Conservation (phyloP, 2,329 filamentous ascomycete genomes). For the Aspergillus vadensis region DNA sequence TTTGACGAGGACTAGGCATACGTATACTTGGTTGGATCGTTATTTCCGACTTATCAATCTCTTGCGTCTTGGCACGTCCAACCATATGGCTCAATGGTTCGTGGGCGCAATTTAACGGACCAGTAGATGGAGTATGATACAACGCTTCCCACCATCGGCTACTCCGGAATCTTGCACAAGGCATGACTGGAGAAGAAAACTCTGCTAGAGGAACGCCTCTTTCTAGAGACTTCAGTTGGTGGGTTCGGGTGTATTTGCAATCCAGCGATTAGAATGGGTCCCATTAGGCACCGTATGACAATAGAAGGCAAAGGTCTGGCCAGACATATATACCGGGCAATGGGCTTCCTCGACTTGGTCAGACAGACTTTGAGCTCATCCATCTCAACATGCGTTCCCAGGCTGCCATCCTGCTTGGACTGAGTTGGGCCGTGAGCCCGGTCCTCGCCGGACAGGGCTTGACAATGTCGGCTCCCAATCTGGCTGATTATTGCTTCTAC, state of each 20-base stretch:
- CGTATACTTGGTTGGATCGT: background rate
- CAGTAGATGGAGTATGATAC: background rate
- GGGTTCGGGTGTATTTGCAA: background rate
- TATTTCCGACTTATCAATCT: slow-evolving; percentile 46
- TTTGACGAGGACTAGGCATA: background rate
- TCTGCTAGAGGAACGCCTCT: background rate
- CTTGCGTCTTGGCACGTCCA: slow-evolving; percentile 46
- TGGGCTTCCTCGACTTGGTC: background rate
- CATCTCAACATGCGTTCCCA: background rate
- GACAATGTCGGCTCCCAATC: background rate
- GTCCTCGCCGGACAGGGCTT: slow-evolving; percentile 1
- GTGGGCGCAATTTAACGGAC: background rate
- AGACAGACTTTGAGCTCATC: background rate
- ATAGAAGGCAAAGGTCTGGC: background rate
- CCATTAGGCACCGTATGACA: background rate
- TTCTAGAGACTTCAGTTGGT: background rate
- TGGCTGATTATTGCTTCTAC: slow-evolving; percentile 7
- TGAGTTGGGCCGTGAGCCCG: background rate
- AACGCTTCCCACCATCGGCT: background rate
- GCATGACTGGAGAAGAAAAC: background rate
- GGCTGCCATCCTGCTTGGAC: background rate
- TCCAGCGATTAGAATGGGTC: background rate
- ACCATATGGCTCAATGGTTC: slow-evolving; percentile 14
- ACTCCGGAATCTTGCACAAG: background rate
- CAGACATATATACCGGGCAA: background rate